Conservation (phyloP, 305 asterid species). For the Solanum hybrid region DNA sequence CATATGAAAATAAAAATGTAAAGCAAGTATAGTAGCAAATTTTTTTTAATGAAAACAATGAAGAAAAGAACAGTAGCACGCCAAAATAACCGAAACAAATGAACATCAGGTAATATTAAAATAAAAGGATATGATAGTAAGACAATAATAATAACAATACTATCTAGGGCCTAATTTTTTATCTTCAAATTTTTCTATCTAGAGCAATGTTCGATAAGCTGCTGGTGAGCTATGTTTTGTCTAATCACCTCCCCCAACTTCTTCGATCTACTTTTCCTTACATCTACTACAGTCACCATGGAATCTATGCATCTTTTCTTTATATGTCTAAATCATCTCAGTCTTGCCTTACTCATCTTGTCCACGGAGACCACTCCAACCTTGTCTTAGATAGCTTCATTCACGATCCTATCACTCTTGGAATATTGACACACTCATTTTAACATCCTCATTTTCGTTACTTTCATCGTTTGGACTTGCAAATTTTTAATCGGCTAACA, state of each 20-base stretch:
- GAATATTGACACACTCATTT: neutral
- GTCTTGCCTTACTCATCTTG: neutral
- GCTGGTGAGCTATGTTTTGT: neutral
- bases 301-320: neutral
- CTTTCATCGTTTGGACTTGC: neutral
- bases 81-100: neutral
- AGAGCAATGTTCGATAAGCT: no score
- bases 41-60: neutral
- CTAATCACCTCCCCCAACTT: neutral
- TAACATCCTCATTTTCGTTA: no score
- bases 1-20: neutral
- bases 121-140: neutral
- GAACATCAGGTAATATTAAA: neutral
- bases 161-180: neutral
- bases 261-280: neutral
- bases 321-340: neutral
- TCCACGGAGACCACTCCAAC: neutral
- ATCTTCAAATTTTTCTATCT: neutral
- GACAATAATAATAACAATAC: neutral
- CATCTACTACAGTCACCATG: neutral
- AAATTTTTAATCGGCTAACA: no score
- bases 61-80: neutral
- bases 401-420: rapidly evolving
- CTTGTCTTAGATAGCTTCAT: neutral
- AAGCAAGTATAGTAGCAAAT: neutral